Base-by-base conservation (phyloP, 441 rosid species). In the Breynia disticha region DNA sequence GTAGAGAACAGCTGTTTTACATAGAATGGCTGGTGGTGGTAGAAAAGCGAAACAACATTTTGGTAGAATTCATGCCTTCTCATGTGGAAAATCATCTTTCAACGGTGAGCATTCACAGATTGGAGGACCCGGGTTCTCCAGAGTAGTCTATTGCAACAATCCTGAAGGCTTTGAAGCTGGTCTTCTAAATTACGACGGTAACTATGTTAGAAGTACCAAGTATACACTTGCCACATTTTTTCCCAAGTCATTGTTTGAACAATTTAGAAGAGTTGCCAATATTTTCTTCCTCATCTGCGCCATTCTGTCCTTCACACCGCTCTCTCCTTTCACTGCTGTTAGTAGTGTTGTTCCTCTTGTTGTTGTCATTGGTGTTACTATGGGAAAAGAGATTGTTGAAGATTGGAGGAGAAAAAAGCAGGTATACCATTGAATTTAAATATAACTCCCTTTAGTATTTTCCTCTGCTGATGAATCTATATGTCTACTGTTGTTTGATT, bases 191-290 rank as follows among this genome's bases (percentile, higher is more conserved):
- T 88, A 93, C 61, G 66, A 59, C 48, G 79, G 86, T 1, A 93
- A 93, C 63, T 89, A 86, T 61, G 90, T 88, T 5, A 78, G 88
- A 13, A 84, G 90, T 18, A 88, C 97, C n/a, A 93, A 93, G 79
- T 93, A 93, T 62, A 84, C 91, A 0, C 79, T 78, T 0, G 69
- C 72, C 43, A 86, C 84, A 61, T 93, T 93, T 70, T 74, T 93
- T 50, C 99, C 99, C 5, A 93, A 88, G 85, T 81, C 99, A n/a
- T 64, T 93, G 77, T 88, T 89, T 71, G 99, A 93, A 80, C 97
- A 93, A 77, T 93, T 93, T 71, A 76, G 97, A 72, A 81, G 99
- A 75, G 99, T 88, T 50, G 99, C 97, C 21, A 93, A 89, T 57
- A 55, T 88, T 22, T 93, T 82, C 62, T 93, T 93, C 75, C 80